Base-by-base conservation (phyloP, 805 yeast genomes). In the Lipomyces yamanashiensis region DNA sequence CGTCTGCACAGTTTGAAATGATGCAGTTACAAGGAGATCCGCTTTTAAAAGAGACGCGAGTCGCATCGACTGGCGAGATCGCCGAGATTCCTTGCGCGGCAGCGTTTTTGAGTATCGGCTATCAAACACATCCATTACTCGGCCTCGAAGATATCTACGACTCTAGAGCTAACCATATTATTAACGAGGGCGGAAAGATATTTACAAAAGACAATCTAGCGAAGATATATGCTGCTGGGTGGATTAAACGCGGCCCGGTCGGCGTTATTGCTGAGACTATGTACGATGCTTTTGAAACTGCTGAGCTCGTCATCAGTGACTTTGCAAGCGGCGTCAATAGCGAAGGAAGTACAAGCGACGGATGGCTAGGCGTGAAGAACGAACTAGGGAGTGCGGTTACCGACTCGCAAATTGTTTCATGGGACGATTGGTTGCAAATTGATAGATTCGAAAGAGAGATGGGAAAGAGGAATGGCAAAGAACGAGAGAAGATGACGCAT, bases 251-350 rank as follows among this genome's bases (percentile, higher is more conserved):
- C 57, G 96, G 96, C 0, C 89, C 96, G 7, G 82, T 83, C 36
- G 99, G 99, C 0, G 96, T 91, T 2, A 95, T 95, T 68, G 96
- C 96, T 17, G 82, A 90, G 13, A 91, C 98, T 0, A 89, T 93
- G 88, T 83, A 87, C 82, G 92, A 89, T 63, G 85, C 97, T 0
- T 87, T 87, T 67, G 82, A 85, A 8, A 87, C 93, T 0, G 93
- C 91, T 0, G 90, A 85, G 34, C 77, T 80, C 12, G 79, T 95
- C 0, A 71, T 85, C 17, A 78, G 81, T 43, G 96, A 91, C 70
- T 64, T 59, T 37, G 58, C 43, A 41, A 34, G 10, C 2, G 60
- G 61, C 19, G 37, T 75, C 37, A 55, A 56, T 1, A 36, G 17
- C 34, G n/a, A 10, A 19, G 21, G 36, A 7, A 21, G 34, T 10